These are phyloP conservation scores for Alternaria sp. DNA, from an alignment of 2,329 filamentous ascomycete species.

Conservation along the genomic window DNA sequence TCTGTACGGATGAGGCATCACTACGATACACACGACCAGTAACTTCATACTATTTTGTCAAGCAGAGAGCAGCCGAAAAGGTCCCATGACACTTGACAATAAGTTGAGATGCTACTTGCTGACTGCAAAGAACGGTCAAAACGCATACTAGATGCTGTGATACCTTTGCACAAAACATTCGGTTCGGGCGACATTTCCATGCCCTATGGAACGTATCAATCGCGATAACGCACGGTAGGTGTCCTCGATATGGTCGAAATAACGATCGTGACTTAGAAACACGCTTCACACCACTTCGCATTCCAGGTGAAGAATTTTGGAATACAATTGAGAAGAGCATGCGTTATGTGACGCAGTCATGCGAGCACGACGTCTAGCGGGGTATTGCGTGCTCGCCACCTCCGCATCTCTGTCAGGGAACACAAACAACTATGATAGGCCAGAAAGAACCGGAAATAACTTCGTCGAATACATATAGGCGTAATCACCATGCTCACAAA, in stretches of 20 bases:
- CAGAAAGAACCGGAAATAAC: background rate
- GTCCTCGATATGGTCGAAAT: too few species aligned
- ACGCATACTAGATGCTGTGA: background rate
- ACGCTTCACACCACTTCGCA: too few species aligned
- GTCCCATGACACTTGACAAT: background rate
- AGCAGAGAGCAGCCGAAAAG: too few species aligned
- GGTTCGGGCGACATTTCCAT: background rate
- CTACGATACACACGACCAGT: too few species aligned
- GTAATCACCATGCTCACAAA: background rate
- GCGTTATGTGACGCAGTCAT: conserved; percentile 1
- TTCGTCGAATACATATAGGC: background rate
- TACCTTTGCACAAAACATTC: background rate
- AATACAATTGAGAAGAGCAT: background rate
- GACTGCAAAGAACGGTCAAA: background rate
- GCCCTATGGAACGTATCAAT: too few species aligned
- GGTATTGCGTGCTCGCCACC: conserved; percentile 36
- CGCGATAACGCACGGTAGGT: too few species aligned
- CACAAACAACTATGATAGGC: background rate
- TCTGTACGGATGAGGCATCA: too few species aligned
- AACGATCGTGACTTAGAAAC: too few species aligned
- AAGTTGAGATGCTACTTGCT: background rate
- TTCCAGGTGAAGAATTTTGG: too few species aligned
- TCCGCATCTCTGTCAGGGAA: background rate
- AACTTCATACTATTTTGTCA: background rate
- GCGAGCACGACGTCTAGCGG: conserved; percentile 33